Conservation (phyloP, 805 yeast species). For the Wickerhamiella azyma region DNA sequence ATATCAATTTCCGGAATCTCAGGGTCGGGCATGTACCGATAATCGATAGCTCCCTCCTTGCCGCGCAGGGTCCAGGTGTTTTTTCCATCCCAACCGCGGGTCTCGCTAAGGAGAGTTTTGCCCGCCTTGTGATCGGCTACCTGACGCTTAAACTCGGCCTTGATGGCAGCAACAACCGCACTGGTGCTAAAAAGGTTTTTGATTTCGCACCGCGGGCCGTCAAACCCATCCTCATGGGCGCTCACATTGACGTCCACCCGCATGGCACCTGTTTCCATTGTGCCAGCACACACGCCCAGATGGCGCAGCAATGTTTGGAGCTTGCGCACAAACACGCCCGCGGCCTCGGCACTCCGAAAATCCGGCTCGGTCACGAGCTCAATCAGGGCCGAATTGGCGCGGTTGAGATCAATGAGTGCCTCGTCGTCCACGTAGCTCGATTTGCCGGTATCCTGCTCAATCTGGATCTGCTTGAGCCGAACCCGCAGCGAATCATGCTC, state of each 20-base stretch:
- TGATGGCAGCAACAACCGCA: slow-evolving; percentile 64
- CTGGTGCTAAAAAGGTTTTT: slow-evolving; percentile 79
- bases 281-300: slow-evolving; percentile 70
- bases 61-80: slow-evolving; percentile 53
- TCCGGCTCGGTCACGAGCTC: slow-evolving; percentile 91
- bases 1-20: slow-evolving; percentile 56
- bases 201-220: slow-evolving; percentile 64
- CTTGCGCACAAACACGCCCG: slow-evolving; percentile 66
- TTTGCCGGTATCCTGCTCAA: slow-evolving; percentile 93
- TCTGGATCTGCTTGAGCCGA: slow-evolving; percentile 63
- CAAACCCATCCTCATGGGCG: slow-evolving; percentile 30
- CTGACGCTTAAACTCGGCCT: slow-evolving; percentile 62
- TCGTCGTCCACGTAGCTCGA: slow-evolving; percentile 38
- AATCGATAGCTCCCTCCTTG: slow-evolving; percentile 75
- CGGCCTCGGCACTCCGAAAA: slow-evolving; percentile 50
- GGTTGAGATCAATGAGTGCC: slow-evolving; percentile 58
- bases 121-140: slow-evolving; percentile 33
- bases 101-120: slow-evolving; percentile 37
- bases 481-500: slow-evolving; percentile 31
- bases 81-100: slow-evolving; percentile 85
- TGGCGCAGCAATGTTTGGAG: slow-evolving; percentile 59
- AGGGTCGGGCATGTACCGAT: slow-evolving; percentile 89
- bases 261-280: slow-evolving; percentile 87
- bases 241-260: slow-evolving; percentile 92
- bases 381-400: slow-evolving; percentile 75